Percentiles rank a stretch among this genome's conserved stretches.
Conservation (phyloP, 164 flowering plant species). For the Berberis vulgaris region DNA sequence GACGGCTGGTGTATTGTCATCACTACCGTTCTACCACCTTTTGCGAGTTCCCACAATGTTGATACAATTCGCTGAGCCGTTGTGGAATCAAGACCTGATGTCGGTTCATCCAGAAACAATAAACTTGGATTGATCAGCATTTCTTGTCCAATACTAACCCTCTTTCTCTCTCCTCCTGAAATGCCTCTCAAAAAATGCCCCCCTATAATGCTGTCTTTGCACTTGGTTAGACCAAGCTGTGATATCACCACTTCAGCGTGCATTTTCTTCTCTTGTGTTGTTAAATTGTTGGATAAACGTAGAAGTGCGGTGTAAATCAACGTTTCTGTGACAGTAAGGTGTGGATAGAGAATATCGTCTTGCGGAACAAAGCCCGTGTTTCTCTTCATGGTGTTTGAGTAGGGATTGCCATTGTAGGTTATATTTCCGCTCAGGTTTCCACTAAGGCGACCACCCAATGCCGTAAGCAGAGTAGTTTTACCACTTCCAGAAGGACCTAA, state of each 20-base stretch:
- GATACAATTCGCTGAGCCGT: slow-evolving; percentile 63
- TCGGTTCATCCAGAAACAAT: slow-evolving; percentile 73
- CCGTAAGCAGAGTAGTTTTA: slow-evolving; percentile 72
- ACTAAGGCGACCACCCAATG: slow-evolving; percentile 55
- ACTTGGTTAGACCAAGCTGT: slow-evolving; percentile 42
- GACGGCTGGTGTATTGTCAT: slow-evolving; percentile 86
- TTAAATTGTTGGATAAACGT: slow-evolving; percentile 44
- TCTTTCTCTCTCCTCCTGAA: slow-evolving; percentile 30
- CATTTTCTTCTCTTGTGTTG: slow-evolving; percentile 28
- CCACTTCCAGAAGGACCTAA: slow-evolving; percentile 90
- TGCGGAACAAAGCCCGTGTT: slow-evolving; percentile 74
- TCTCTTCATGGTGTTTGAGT: slow-evolving; percentile 41
- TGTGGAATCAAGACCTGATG: slow-evolving; percentile 74
- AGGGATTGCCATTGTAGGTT: slow-evolving; percentile 58
- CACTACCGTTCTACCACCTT: slow-evolving; percentile 52
- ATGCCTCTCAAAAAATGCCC: slow-evolving; percentile 19
- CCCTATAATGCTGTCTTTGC: slow-evolving; percentile 49
- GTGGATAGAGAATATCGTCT: slow-evolving; percentile 62
- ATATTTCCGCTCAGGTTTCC: slow-evolving; percentile 41
- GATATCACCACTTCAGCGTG: slow-evolving; percentile 46
- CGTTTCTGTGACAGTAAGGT: slow-evolving; percentile 66
- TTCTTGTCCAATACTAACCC: slow-evolving; percentile 62
- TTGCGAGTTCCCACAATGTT: slow-evolving; percentile 42
- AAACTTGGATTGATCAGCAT: slow-evolving; percentile 70
- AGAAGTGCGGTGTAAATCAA: slow-evolving; percentile 69